Percentiles rank a stretch among this genome's conserved stretches.
Evolutionary conservation across 1,284 basidiomycete genomes (phyloP).

Genomic region (Caloboletus firmus): DNA sequence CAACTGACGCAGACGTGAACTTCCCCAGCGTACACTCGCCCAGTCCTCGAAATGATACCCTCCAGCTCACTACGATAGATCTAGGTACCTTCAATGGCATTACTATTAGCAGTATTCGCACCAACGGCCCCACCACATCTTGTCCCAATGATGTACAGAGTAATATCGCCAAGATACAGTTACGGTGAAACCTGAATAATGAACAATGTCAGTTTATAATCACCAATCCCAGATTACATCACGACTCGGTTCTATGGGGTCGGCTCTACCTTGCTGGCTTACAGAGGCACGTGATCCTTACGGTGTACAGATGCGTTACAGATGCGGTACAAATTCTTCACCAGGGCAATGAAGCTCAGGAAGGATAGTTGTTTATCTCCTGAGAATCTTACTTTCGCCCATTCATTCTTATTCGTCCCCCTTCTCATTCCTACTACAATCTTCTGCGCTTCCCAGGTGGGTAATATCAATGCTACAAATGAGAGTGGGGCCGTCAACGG

Average conservation of each 20-base stretch:
- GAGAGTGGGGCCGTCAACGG: neutral
- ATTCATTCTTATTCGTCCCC: neutral
- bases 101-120: neutral
- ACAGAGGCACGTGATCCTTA: too few species aligned
- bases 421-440: neutral
- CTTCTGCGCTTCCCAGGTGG: neutral
- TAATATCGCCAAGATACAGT: neutral
- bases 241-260: neutral
- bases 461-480: neutral
- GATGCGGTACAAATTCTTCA: neutral
- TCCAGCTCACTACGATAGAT: constrained; percentile 23
- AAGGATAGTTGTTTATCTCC: neutral
- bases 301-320: too few species aligned
- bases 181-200: neutral
- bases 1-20: neutral
- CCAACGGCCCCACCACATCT: neutral
- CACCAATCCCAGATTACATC: neutral
- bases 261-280: too few species aligned
- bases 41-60: neutral
- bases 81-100: constrained; percentile 1
- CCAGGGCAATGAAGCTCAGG: neutral
- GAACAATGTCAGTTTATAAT: neutral
- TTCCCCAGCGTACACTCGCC: neutral
- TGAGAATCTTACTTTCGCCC: neutral
- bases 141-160: neutral